These are phyloP conservation scores for Juglanconis sp. DNA, from an alignment of 2,329 filamentous ascomycete genomes.

Conservation along the genomic window DNA sequence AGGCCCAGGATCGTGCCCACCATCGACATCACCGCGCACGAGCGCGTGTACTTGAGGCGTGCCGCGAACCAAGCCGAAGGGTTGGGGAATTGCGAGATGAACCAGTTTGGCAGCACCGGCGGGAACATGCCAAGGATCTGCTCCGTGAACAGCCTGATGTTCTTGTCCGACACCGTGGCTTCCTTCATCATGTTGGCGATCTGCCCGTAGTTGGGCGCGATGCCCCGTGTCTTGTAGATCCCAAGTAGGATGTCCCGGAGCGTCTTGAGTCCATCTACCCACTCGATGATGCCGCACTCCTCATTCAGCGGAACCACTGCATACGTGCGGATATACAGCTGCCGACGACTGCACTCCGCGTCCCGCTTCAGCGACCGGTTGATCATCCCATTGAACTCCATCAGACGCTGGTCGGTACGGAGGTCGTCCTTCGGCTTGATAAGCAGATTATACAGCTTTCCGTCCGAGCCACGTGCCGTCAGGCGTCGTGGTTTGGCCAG, in stretches of 20 bases:
- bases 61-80: constrained; percentile 90
- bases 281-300: constrained; percentile 96
- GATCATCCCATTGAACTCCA: constrained; percentile 99
- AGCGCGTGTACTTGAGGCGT: constrained; percentile 83
- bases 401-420: constrained; percentile 93
- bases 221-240: constrained; percentile 72
- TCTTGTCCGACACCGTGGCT: constrained; percentile 53
- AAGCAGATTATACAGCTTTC: constrained; percentile 80
- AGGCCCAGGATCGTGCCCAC: constrained; percentile 91
- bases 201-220: constrained; percentile 65
- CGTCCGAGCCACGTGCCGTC: constrained; percentile 83
- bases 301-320: constrained; percentile 95
- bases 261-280: constrained; percentile 94
- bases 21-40: constrained; percentile 99
- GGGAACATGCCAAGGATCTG: constrained; percentile 66
- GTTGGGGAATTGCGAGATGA: constrained; percentile 90
- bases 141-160: constrained; percentile 69
- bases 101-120: constrained; percentile 88
- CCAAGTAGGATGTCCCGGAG: constrained; percentile 84
- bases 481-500: constrained; percentile 90
- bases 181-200: constrained; percentile 64
- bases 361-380: constrained; percentile 91
- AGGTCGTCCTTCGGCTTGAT: constrained; percentile 99
- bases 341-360: constrained; percentile 82
- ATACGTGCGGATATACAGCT: constrained; percentile 95